Evolutionary conservation across 306 rosid species (phyloP).

Genomic region (Carpinus fangiana): DNA sequence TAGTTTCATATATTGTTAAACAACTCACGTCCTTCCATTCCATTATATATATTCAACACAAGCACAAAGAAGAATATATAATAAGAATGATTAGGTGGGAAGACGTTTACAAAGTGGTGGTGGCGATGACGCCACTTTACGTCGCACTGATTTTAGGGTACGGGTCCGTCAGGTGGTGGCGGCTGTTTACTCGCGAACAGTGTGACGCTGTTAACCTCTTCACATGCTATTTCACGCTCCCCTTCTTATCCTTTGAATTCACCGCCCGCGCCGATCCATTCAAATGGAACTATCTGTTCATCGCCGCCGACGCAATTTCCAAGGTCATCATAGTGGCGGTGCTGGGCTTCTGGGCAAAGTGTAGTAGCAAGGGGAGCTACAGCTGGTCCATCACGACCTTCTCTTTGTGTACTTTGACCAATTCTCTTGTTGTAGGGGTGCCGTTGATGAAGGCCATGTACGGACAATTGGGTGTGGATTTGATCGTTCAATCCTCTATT

Average conservation of each 20-base stretch:
- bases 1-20: background rate
- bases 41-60: too few relatives aligned
- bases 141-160: slow-evolving; percentile 77
- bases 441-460: slow-evolving; percentile 79
- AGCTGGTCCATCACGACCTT: slow-evolving; percentile 85
- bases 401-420: slow-evolving; percentile 73
- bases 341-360: slow-evolving; percentile 77
- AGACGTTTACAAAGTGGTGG: slow-evolving; percentile 80
- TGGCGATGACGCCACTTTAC: slow-evolving; percentile 74
- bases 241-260: slow-evolving; percentile 84
- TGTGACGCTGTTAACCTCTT: slow-evolving; percentile 78
- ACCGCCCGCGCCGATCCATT: slow-evolving; percentile 78
- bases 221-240: slow-evolving; percentile 84
- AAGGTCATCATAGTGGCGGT: slow-evolving; percentile 63
- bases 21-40: background rate
- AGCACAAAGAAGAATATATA: too few relatives aligned
- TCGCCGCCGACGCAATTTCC: slow-evolving; percentile 69
- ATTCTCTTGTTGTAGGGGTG: slow-evolving; percentile 81
- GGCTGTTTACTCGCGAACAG: slow-evolving; percentile 66
- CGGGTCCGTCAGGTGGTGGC: slow-evolving; percentile 93
- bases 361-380: slow-evolving; percentile 56
- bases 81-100: slow-evolving; percentile 78
- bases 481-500: slow-evolving; percentile 81
- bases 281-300: slow-evolving; percentile 63
- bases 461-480: slow-evolving; percentile 60